phyloP scores from a whole-genome alignment of 1,284 basidiomycete genomes.

The Sporisorium iseilematis-ciliati region DNA sequence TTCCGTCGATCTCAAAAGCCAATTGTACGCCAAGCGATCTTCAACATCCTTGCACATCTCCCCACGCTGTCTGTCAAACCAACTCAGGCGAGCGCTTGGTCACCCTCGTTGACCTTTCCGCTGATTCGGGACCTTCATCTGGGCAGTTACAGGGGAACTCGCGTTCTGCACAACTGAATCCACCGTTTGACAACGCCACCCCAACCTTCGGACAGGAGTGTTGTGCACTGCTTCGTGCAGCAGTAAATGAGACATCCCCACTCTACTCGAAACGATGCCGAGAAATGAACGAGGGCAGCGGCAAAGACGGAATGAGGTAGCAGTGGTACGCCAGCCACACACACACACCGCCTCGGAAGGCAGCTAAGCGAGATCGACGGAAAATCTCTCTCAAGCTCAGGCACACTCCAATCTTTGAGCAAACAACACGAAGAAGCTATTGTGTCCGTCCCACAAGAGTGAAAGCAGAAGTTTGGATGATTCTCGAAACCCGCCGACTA shows the following conservation, averaged over 20 bases:
- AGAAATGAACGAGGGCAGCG: not conserved
- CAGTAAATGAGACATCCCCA: not conserved
- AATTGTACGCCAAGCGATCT: too few relatives aligned
- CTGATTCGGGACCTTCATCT: not conserved
- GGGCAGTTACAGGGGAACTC: too few relatives aligned
- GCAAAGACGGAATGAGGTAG: not conserved
- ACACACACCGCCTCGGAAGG: too few relatives aligned
- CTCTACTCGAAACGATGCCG: not conserved
- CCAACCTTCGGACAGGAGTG: not conserved
- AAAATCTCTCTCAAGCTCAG: slow-evolving; percentile 2
- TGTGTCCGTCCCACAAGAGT: not conserved
- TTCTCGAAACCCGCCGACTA: not conserved
- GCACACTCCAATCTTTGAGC: not conserved
- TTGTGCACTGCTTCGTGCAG: not conserved
- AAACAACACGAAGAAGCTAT: slow-evolving; percentile 4
- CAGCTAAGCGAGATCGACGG: slow-evolving; percentile 5
- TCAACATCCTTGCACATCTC: too few relatives aligned
- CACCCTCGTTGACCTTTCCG: not conserved
- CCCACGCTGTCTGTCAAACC: too few relatives aligned
- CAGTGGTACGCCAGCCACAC: not conserved
- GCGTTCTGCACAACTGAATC: too few relatives aligned
- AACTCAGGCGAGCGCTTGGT: not conserved
- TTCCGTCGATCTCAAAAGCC: too few relatives aligned
- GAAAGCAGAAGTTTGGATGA: not conserved
- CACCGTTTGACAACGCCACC: not conserved